These are phyloP conservation scores for Musa beccarii DNA, from an alignment of 176 grass and related monocot genomes.

Conservation along the genomic window DNA sequence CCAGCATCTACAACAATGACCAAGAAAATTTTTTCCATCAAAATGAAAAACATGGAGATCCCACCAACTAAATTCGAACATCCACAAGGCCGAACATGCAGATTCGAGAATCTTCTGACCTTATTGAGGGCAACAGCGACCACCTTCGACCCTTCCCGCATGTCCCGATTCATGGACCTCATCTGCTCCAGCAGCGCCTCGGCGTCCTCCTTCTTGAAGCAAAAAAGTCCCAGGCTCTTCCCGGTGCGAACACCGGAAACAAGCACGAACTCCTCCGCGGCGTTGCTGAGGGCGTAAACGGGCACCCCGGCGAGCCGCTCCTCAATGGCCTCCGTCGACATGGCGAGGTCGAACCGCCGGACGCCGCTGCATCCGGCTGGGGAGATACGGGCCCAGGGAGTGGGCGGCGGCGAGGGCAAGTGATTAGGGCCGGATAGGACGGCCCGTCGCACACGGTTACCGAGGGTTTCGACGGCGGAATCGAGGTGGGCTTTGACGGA, in stretches of 20 bases:
- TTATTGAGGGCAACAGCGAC: conserved; percentile 66
- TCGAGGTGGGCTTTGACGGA: not conserved
- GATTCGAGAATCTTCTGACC: conserved; percentile 14
- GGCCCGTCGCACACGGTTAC: not conserved
- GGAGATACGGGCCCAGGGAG: not conserved
- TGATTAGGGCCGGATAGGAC: conserved; percentile 16
- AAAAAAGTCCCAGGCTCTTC: conserved; percentile 46
- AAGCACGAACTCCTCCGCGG: conserved; percentile 56
- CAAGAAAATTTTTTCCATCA: no score
- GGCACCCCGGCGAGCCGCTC: conserved; percentile 63
- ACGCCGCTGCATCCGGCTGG: not conserved
- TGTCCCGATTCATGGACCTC: conserved; percentile 32
- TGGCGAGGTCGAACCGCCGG: not conserved
- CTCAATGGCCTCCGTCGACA: conserved; percentile 32
- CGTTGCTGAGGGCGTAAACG: conserved; percentile 63
- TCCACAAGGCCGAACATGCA: not conserved
- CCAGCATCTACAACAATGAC: no score
- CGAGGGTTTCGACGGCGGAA: not conserved
- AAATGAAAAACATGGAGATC: not conserved
- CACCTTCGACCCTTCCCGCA: conserved; percentile 45
- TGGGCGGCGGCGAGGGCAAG: not conserved
- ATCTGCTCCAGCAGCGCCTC: conserved; percentile 52
- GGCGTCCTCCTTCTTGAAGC: conserved; percentile 52
- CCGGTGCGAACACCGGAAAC: conserved; percentile 21
- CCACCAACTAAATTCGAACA: not conserved